Evolutionary conservation across 2,329 filamentous ascomycete species (phyloP), one percentile per base, ranked within the genome.

Genomic region (Metarhizium sp.): DNA sequence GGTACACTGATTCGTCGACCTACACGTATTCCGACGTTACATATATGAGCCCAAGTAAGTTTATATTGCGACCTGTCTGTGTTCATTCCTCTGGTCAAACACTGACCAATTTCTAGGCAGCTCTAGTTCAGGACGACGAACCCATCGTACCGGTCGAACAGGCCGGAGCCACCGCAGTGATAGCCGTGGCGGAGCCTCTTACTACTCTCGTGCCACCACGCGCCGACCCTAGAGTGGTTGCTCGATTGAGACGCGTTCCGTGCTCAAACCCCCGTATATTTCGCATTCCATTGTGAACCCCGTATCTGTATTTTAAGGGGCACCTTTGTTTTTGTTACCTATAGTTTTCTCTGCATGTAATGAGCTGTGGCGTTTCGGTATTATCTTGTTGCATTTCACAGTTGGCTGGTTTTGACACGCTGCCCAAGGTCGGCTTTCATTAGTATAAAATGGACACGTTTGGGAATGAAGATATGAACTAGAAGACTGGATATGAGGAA

Each of bases 1-100:
- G 63, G 61, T 79, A 79, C 69, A 77, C 71, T 66, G 78, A 79
- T 66, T 81, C 74, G 53, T 81, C 74, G 53, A 77, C 77, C 59
- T 77, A 78, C 64, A 78, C 75, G 52, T 82, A 80, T 67, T 76
- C 75, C 25, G 75, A 72, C 59, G 73, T 69, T 20, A 60, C 59
- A 14, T 43, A 54, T 58, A 74, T 69, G 60, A 76, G 68, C 63
- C 75, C 75, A 59, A 80, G 79, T 81, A 71, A 77, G 78, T 79
- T 53, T 34, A 34, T 11, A 11, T 34, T 11, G 32, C 6, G 32
- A 11, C 45, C 51, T 43, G 13, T 58, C 30, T 6, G 18, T 16
- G 36, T 50, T 13, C 43, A 48, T 43, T 14, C 46, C 10, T 20
- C 29, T 18, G 6, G 29, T 16, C 32, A 43, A 46, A 32, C 10